Base-by-base conservation (phyloP, 2,329 filamentous ascomycete species). In the Elsinoe batatas region DNA sequence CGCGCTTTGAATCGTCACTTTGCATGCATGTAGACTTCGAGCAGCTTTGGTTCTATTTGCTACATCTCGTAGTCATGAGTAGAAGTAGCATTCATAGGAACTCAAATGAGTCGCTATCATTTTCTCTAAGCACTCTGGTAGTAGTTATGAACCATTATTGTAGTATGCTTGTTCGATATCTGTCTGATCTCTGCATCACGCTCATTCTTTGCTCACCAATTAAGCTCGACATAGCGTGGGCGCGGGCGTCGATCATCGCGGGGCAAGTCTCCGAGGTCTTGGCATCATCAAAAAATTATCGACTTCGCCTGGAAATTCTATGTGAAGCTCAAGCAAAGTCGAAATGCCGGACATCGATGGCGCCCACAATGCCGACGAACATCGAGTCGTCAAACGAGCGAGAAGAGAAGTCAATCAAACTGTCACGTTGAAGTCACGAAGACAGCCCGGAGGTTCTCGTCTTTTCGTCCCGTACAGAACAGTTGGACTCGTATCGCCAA, bases 401-500 rank as follows among this genome's bases (percentile, higher is more conserved):
- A 90, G 33, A 51, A 51, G 18, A 50, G 47, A 51, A 5, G 18
- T 33, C n/a, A 11, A 15, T 20, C 13, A 20, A 13, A 8, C 7
- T 13, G 11, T 18, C 20, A 26, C 30, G 6, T 6, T 32, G 7
- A 30, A 37, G 36, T 18, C 22, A 11, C 26, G 22, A 58, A 58
- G 61, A 56, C 53, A 49, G 18, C 53, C 59, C 3, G 63, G 63
- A 50, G 43, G 60, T 74, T 94, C 91, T 10, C 82, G 83, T 67
- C 89, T 97, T 62, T 97, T 98, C 76, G 87, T 91, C 64, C 91
- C 93, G 1, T 97, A 91, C 73, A 78, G 93, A 88, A 96, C 91
- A 46, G 81, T 98, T 61, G 93, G 93, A 13, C 78, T 98, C 32
- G 89, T 98, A 1, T 96, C 93, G 4, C 89, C 93, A 0, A 96